Conservation (phyloP, 2,329 filamentous ascomycete species). For the Trichoderma aggressivum region DNA sequence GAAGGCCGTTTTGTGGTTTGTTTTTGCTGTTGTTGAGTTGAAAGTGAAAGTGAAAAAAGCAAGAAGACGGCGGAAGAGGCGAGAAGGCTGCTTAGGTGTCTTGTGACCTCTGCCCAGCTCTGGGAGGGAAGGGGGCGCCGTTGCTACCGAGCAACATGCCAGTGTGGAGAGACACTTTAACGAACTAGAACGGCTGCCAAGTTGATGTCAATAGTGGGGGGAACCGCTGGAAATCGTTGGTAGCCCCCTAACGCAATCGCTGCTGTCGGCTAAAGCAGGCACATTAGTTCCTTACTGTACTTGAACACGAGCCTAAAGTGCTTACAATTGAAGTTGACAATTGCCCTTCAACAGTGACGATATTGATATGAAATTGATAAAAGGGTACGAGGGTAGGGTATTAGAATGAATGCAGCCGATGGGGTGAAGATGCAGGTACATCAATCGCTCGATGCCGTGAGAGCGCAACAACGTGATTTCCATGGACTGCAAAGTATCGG, state of each 20-base stretch:
- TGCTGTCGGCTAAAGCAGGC: slow-evolving; percentile 13
- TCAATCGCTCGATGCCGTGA: background rate
- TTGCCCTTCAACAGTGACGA: background rate
- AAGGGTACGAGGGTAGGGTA: background rate
- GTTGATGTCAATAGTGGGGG: slow-evolving; percentile 7
- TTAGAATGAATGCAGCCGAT: background rate
- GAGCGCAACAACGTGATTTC: background rate
- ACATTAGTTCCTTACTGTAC: background rate
- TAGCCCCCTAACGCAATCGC: slow-evolving; percentile 5
- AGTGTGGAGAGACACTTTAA: slow-evolving; percentile 2
- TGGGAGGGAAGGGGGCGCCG: background rate
- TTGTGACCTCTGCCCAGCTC: slow-evolving; percentile 14
- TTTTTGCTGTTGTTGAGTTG: background rate
- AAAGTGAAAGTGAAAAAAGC: background rate
- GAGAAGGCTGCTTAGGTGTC: background rate
- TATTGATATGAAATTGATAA: background rate
- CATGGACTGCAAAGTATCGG: background rate
- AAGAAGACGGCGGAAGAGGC: background rate
- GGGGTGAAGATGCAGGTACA: background rate
- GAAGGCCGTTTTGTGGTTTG: slow-evolving; percentile 4
- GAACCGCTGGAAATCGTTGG: background rate
- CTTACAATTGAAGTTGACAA: background rate
- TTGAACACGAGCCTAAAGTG: background rate
- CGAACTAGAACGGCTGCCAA: background rate
- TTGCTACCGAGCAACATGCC: slow-evolving; percentile 10